These are phyloP conservation scores for Capniomyces stellatus DNA, from an alignment of 371 early-diverging fungal species.

Conservation along the genomic window DNA sequence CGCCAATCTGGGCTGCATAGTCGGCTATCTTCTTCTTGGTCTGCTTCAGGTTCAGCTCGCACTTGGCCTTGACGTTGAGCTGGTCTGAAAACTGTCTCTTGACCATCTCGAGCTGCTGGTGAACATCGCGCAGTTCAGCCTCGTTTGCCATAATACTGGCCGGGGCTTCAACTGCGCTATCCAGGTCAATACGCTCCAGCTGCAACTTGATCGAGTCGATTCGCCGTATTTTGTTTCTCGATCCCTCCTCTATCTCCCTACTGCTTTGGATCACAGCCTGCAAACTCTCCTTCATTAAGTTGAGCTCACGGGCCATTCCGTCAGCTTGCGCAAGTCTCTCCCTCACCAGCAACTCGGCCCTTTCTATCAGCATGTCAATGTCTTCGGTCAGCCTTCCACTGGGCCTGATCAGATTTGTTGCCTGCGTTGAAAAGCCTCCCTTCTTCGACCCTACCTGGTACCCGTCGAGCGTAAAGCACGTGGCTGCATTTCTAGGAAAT, in stretches of 20 bases:
- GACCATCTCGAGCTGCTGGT: conserved; percentile 26
- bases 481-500: conserved; percentile 47
- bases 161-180: conserved; percentile 42
- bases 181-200: conserved; percentile 25
- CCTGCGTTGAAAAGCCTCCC: conserved; percentile 27
- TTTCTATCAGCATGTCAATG: conserved; percentile 24
- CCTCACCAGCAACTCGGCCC: conserved; percentile 13
- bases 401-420: conserved; percentile 25
- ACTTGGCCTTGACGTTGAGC: conserved; percentile 9
- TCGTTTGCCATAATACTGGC: conserved; percentile 33
- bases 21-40: conserved; percentile 14
- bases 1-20: conserved; percentile 4
- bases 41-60: conserved; percentile 10
- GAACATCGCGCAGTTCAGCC: conserved; percentile 19
- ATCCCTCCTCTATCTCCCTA: conserved; percentile 1
- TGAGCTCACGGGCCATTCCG: conserved; percentile 9
- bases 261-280: conserved; percentile 5
- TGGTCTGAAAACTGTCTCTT: conserved; percentile 27
- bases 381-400: conserved; percentile 31
- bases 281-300: conserved; percentile 6
- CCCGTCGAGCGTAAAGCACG: conserved; percentile 43
- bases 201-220: conserved; percentile 13
- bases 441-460: conserved; percentile 43
- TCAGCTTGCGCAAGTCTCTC: conserved; percentile 10
- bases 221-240: conserved; percentile 7